Evolutionary conservation across 495 filamentous ascomycete genomes (phyloP).

Genomic region (Ascodesmis nigricans): DNA sequence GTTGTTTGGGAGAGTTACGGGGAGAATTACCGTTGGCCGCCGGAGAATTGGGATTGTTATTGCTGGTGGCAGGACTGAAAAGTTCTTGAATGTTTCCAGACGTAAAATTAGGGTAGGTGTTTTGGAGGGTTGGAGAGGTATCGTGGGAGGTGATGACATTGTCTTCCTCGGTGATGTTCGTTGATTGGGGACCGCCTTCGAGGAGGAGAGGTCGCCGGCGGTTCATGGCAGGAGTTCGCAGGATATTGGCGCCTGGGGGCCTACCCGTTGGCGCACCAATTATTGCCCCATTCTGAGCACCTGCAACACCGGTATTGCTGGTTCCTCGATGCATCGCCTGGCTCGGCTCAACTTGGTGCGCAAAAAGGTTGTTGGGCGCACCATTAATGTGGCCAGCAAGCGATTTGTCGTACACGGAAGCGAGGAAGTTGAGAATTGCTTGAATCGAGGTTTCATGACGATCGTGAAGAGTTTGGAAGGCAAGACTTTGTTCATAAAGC

Average conservation of each 20-base stretch:
- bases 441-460: constrained; percentile 97
- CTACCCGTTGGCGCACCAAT: constrained; percentile 8
- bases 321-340: constrained; percentile 18
- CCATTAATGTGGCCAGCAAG: constrained; percentile 32
- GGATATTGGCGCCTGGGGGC: constrained; percentile 4
- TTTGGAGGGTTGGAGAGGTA: too few species aligned
- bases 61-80: constrained; percentile 4
- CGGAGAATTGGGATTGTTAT: neutral
- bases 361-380: constrained; percentile 21
- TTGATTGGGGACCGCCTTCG: constrained; percentile 12
- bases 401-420: constrained; percentile 79
- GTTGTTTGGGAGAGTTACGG: neutral
- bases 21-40: constrained; percentile 1
- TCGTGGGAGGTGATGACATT: neutral
- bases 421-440: constrained; percentile 87
- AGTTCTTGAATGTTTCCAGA: constrained; percentile 1
- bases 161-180: neutral
- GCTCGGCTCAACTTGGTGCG: constrained; percentile 18
- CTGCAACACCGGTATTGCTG: constrained; percentile 10
- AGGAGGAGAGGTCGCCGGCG: constrained; percentile 15
- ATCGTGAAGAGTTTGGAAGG: constrained; percentile 78
- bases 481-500: constrained; percentile 68
- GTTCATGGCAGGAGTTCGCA: constrained; percentile 9
- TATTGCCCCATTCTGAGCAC: constrained; percentile 13
- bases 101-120: too few species aligned